These are phyloP conservation scores for Didymella arachidicola DNA, from an alignment of 2,329 filamentous ascomycete genomes.

Conservation along the genomic window DNA sequence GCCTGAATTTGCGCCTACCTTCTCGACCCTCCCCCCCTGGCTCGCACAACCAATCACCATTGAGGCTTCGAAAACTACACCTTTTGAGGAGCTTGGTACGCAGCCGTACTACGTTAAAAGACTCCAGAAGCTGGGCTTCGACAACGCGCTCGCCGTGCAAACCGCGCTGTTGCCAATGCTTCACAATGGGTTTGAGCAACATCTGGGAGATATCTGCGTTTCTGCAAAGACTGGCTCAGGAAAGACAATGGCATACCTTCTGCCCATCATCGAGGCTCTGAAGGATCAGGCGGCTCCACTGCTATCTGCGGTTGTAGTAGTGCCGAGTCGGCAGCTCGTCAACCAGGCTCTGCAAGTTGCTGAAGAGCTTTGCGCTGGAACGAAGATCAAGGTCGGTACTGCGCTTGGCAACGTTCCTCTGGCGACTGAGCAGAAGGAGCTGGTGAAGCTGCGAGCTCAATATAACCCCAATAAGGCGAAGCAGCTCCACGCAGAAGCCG, in stretches of 20 bases:
- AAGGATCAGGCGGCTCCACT: slow-evolving; percentile 69
- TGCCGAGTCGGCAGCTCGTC: slow-evolving; percentile 91
- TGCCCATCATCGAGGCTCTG: slow-evolving; percentile 83
- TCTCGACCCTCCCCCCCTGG: slow-evolving; percentile 83
- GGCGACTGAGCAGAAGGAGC: slow-evolving; percentile 66
- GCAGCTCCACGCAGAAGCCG: slow-evolving; percentile 53
- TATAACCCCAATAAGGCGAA: slow-evolving; percentile 72
- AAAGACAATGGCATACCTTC: slow-evolving; percentile 89
- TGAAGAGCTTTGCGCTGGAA: slow-evolving; percentile 74
- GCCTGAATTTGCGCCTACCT: slow-evolving; percentile 67
- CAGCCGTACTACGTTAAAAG: slow-evolving; percentile 65
- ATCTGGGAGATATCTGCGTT: slow-evolving; percentile 81
- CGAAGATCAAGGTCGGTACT: slow-evolving; percentile 78
- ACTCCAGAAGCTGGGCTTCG: slow-evolving; percentile 73
- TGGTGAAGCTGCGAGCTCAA: slow-evolving; percentile 64
- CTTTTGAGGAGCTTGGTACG: slow-evolving; percentile 73
- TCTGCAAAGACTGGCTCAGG: slow-evolving; percentile 95
- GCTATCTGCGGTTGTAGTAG: slow-evolving; percentile 80
- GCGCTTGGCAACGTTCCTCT: slow-evolving; percentile 83
- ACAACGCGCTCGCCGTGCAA: slow-evolving; percentile 79
- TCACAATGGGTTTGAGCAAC: slow-evolving; percentile 67
- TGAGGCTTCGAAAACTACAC: slow-evolving; percentile 63
- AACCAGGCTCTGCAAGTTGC: slow-evolving; percentile 82
- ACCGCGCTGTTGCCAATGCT: slow-evolving; percentile 81
- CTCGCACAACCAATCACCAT: slow-evolving; percentile 77